These are phyloP conservation scores for Colletotrichum sp. DNA, from an alignment of 2,329 filamentous ascomycete species.

Conservation along the genomic window DNA sequence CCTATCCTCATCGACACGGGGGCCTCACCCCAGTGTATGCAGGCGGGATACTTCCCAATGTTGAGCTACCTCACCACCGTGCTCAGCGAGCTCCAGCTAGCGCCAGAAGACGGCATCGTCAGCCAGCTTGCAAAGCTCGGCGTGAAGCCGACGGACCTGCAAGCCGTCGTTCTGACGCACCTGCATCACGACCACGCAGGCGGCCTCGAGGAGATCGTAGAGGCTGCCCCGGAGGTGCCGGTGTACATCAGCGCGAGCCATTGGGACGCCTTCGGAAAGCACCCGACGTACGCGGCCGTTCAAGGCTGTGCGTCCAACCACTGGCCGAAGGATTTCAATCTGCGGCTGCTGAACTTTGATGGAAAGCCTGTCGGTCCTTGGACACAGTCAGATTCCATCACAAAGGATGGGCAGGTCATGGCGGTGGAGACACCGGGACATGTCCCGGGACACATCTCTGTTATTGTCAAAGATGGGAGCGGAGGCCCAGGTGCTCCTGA, in stretches of 20 bases:
- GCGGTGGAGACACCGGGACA: constrained; percentile 38
- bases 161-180: constrained; percentile 32
- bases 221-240: constrained; percentile 27
- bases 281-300: constrained; percentile 28
- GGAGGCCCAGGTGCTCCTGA: constrained; percentile 2
- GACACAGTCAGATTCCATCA: constrained; percentile 30
- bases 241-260: constrained; percentile 28
- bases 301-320: constrained; percentile 33
- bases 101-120: constrained; percentile 23
- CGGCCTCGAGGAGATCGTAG: constrained; percentile 26
- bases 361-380: constrained; percentile 32
- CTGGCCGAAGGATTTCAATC: constrained; percentile 33
- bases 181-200: constrained; percentile 33
- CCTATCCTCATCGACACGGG: constrained; percentile 27
- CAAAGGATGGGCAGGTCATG: constrained; percentile 31
- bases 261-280: constrained; percentile 32
- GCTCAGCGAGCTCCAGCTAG: constrained; percentile 7
- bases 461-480: constrained; percentile 22
- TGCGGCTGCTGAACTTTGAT: constrained; percentile 29
- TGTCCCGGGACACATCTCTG: constrained; percentile 34
- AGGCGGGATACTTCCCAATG: constrained; percentile 23
- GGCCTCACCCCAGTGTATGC: constrained; percentile 23
- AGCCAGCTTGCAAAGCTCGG: constrained; percentile 20
- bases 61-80: constrained; percentile 18
- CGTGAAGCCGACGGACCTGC: constrained; percentile 25